Evolutionary conservation across 352 stramenopile genomes (phyloP), one percentile per base, ranked within the genome.

Genomic region (Pythium grandisporangium): DNA sequence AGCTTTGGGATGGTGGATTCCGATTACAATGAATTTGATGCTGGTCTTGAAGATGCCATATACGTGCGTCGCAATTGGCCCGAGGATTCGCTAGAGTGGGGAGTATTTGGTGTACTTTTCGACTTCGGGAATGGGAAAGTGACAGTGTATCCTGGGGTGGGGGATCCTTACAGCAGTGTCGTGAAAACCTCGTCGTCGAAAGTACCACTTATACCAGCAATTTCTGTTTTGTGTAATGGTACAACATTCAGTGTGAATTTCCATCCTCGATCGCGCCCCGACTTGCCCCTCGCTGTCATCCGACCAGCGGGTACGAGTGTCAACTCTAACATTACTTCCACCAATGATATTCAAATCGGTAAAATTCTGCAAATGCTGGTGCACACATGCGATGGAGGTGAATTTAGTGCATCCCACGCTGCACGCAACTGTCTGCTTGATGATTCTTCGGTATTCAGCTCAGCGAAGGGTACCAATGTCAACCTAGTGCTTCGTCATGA

Each of bases 381-480:
- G 4, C 41, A 66, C 25, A 74, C 50, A 5, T 88, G 76, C 38
- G 78, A 94, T 27, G 81, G 81, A 22, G 81, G 76, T 7, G 81
- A 94, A 42, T 88, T 91, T 41, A 92, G 76, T 37, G 63, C 53
- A 13, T 88, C 76, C 2, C 79, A 92, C 42, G 33, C 48, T 5
- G 59, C 63, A n/a, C 55, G 45, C 3, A 90, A 94, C 51, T 79
- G 69, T 41, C 49, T 94, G 23, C 4, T 87, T 19, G 78, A 94
- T 33, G 81, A 94, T 47, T 60, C 66, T 7, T 79, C 72, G 0
- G 81, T 94, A 12, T 94, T 86, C 47, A 94, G 81, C 45, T 91
- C 81, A 1, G 39, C 64, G 0, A 82, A 87, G 39, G 57, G 66
- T 20, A 35, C 55, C 14, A 94, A 92, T 45, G 70, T 92, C 19